These are phyloP conservation scores for Withania somnifera DNA, from an alignment of 305 asterid genomes.

Conservation along the genomic window DNA sequence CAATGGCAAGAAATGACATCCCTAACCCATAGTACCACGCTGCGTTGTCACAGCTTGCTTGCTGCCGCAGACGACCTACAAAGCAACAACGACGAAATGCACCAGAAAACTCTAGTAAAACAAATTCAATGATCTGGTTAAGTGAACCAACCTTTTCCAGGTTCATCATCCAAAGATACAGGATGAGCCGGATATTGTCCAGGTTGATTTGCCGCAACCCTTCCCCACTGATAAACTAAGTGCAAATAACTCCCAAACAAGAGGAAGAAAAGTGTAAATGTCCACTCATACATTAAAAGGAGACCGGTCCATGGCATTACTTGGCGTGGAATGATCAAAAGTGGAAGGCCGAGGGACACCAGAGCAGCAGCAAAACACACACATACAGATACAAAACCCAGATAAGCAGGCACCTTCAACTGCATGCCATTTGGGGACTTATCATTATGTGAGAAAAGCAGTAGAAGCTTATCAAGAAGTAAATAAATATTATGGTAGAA, in stretches of 20 bases:
- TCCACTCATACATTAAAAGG: conserved; percentile 84
- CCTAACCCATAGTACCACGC: conserved; percentile 68
- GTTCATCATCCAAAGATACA: conserved; percentile 50
- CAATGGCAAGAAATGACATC: conserved; percentile 67
- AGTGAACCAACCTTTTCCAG: conserved; percentile 62
- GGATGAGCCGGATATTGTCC: conserved; percentile 26
- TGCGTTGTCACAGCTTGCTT: conserved; percentile 48
- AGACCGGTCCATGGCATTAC: conserved; percentile 95
- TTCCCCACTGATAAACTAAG: conserved; percentile 58
- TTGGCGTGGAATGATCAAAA: conserved; percentile 73
- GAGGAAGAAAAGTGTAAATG: conserved; percentile 69
- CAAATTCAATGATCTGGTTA: neutral
- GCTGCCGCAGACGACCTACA: conserved; percentile 61
- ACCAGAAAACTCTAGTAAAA: neutral
- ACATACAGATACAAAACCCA: conserved; percentile 54
- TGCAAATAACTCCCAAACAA: conserved; percentile 66
- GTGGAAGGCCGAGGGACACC: conserved; percentile 59
- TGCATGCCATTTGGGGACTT: conserved; percentile 38
- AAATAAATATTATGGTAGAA: neutral
- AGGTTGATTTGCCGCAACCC: conserved; percentile 39
- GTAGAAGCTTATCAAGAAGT: neutral
- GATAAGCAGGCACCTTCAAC: conserved; percentile 57
- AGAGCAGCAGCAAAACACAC: conserved; percentile 52
- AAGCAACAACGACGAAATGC: conserved; percentile 15
- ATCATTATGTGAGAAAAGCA: conserved; percentile 8